Evolutionary conservation across 2,329 filamentous ascomycete species (phyloP), one percentile per base, ranked within the genome.

Genomic region (Endoconidiophora laricicola): DNA sequence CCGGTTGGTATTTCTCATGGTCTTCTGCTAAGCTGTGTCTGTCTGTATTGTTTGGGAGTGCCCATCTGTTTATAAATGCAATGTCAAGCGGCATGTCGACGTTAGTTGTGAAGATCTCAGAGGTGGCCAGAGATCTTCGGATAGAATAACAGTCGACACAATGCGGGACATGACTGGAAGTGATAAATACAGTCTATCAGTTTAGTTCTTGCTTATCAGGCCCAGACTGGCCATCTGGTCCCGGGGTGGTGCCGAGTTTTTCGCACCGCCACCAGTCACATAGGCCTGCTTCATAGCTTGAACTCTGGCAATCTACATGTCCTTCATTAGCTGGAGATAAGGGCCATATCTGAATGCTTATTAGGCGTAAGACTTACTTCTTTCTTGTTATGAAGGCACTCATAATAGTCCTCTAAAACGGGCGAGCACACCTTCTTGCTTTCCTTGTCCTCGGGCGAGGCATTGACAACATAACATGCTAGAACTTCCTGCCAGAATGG

Each of bases 401-500:
- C 91, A 65, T 95, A 94, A 72, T 98, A 98, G 65, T 98, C 91
- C 65, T 98, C 91, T 57, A 96, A 73, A 3, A 79, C 76, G 14
- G 84, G 81, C 16, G 74, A 70, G 65, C 93, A 98, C 69, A 94
- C 94, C 66, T 80, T 83, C 71, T 88, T 91, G 58, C 86, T 86
- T 14, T 79, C 77, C 58, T 78, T 73, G 61, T 88, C 83, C 50
- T 90, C 83, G 56, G 82, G 71, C 57, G 74, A 76, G 50, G 86
- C 86, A 71, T 96, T 96, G 63, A 94, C 81, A 54, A 95, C 87
- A 67, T 98, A 98, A 78, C 91, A 98, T 61, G 87, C 87, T 64
- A 98, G 83, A 57, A 96, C 80, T 69, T 98, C 91, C 71, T 98
- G 91, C 91, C 91, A 98, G 78, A 95, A 98, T 63, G 88, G 86